Evolutionary conservation across 2,329 filamentous ascomycete genomes (phyloP), one percentile per base, ranked within the genome.

Genomic region (Simplicillium aogashimaense): DNA sequence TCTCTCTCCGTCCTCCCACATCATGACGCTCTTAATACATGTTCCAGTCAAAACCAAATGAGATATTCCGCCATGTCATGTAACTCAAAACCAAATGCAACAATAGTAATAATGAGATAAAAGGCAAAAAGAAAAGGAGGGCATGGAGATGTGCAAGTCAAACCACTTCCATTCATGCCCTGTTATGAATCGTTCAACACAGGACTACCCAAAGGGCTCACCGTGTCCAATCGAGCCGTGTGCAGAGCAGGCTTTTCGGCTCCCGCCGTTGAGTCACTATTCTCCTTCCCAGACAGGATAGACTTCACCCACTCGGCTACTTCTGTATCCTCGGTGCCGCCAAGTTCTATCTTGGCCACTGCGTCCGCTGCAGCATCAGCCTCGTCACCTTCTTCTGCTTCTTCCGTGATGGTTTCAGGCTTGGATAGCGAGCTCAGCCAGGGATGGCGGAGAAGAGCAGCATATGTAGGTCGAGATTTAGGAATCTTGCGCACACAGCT

Each of bases 401-500:
- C 81, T 58, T 86, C 81, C 0, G 72, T 63, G 45, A 88, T 86
- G 2, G 78, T 83, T n/a, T 78, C 72, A 2, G 86, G 86, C 50
- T 88, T 84, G 47, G 81, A 76, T 30, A 95, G 69, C 1, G 77
- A 71, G 8, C 78, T 73, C 5, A 98, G 72, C 92, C 92, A 98
- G 20, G 86, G 79, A 56, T 97, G 90, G 52, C 86, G 79, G 10
- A 98, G 72, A 5, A 98, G 75, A 71, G 86, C 88, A 38, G 83
- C 78, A 57, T 98, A 98, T 0, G 85, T 92, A n/a, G 89, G 90
- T n/a, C 92, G 80, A 44, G 94, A 76, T 50, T 86, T 85, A 8
- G 92, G 86, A 16, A 86, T 83, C 61, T 98, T 98, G 69, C 95
- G 88, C 36, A 98, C 71, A 58, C 92, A 97, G 35, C 82, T 82